Percentiles rank a stretch among this genome's conserved stretches.
These are phyloP conservation scores for Tylopilus sp. DNA, from an alignment of 1,284 basidiomycete genomes.

Conservation along the genomic window DNA sequence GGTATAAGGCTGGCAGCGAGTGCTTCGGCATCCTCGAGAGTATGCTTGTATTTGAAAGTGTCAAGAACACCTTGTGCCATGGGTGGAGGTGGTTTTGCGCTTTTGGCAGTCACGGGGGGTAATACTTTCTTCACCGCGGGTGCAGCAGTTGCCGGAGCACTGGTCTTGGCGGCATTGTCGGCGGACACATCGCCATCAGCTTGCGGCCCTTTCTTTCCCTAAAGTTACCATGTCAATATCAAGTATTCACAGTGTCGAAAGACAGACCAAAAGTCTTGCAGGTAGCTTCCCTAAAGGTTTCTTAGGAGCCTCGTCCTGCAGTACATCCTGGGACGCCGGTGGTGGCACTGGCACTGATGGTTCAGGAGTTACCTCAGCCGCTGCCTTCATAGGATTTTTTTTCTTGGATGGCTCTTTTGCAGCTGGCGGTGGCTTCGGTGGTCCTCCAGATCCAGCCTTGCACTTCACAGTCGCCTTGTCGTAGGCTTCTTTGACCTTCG, in stretches of 20 bases:
- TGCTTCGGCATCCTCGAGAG: constrained; percentile 89
- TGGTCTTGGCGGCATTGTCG: constrained; percentile 27
- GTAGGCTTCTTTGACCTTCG: constrained; percentile 92
- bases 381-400: constrained; percentile 36
- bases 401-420: constrained; percentile 48
- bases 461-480: constrained; percentile 87
- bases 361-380: constrained; percentile 31
- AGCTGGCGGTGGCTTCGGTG: constrained; percentile 43
- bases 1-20: constrained; percentile 80
- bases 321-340: constrained; percentile 22
- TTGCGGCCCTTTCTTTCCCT: constrained; percentile 57
- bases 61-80: constrained; percentile 61
- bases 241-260: not conserved
- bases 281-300: constrained; percentile 52
- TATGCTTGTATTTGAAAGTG: constrained; percentile 88
- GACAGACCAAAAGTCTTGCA: constrained; percentile 48
- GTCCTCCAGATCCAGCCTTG: constrained; percentile 59
- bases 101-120: constrained; percentile 44
- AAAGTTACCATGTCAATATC: constrained; percentile 12
- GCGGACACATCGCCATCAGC: constrained; percentile 31
- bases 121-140: constrained; percentile 49
- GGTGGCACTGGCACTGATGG: not conserved
- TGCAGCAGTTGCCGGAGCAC: constrained; percentile 34
- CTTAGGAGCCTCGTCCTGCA: constrained; percentile 41
- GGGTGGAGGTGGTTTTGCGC: constrained; percentile 51